These are phyloP conservation scores for Saccharomycopsis sp. DNA, from an alignment of 805 yeast genomes.

Conservation along the genomic window DNA sequence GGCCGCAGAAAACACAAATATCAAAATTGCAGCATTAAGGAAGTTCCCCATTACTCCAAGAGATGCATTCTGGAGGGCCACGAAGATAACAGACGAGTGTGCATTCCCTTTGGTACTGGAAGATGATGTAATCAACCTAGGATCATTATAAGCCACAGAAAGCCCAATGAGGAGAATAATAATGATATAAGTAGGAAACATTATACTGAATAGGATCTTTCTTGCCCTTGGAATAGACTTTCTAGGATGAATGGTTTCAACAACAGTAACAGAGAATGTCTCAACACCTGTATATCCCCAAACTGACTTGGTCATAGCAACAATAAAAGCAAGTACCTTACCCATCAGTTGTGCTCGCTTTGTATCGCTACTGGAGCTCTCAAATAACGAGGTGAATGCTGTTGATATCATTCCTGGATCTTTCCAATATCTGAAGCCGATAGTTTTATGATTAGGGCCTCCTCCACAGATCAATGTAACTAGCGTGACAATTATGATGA, in stretches of 20 bases:
- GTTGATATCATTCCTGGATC: slow-evolving; percentile 34
- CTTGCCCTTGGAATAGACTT: slow-evolving; percentile 66
- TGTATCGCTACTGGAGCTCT: background rate
- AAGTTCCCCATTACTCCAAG: slow-evolving; percentile 14
- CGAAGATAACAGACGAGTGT: slow-evolving; percentile 8
- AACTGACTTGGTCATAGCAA: slow-evolving; percentile 49
- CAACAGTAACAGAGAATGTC: slow-evolving; percentile 63
- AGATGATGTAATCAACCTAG: slow-evolving; percentile 39
- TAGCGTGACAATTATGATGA: slow-evolving; percentile 30
- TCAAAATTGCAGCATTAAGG: slow-evolving; percentile 13
- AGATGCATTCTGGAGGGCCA: slow-evolving; percentile 16
- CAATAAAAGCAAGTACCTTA: slow-evolving; percentile 52
- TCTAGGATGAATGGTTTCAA: slow-evolving; percentile 67
- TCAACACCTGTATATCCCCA: slow-evolving; percentile 72
- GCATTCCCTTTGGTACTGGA: slow-evolving; percentile 30
- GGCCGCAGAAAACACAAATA: slow-evolving; percentile 17
- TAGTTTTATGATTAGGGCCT: slow-evolving; percentile 34
- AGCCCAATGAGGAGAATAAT: slow-evolving; percentile 60
- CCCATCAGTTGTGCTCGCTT: slow-evolving; percentile 30
- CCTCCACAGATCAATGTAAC: slow-evolving; percentile 36
- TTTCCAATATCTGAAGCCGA: slow-evolving; percentile 49
- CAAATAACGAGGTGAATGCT: background rate
- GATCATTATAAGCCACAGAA: slow-evolving; percentile 57
- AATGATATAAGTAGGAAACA: slow-evolving; percentile 42
- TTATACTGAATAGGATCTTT: slow-evolving; percentile 59